Evolutionary conservation across 768 basidiomycete genomes (phyloP).

Genomic region (Collybiopsis luxurians): DNA sequence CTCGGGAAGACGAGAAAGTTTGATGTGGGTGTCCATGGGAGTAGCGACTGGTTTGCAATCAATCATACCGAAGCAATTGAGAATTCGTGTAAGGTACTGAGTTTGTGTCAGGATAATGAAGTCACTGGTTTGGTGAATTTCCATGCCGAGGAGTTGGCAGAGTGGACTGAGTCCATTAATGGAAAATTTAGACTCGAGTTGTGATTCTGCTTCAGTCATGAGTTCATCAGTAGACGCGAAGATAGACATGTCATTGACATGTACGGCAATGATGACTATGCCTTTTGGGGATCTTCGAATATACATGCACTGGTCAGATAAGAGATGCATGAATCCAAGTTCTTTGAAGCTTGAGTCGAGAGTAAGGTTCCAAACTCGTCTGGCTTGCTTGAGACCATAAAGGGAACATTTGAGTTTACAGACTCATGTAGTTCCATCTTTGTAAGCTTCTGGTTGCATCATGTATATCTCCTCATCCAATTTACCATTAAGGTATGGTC

Average conservation of each 20-base stretch:
- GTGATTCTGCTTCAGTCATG: too few species aligned
- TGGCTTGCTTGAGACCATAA: constrained; percentile 24
- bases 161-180: not conserved
- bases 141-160: constrained; percentile 25
- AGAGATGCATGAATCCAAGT: constrained; percentile 8
- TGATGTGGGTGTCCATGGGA: constrained; percentile 15
- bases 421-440: constrained; percentile 15
- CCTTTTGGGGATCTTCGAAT: constrained; percentile 8
- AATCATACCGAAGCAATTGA: constrained; percentile 11
- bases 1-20: constrained; percentile 10
- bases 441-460: constrained; percentile 11
- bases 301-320: constrained; percentile 13
- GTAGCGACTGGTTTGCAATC: constrained; percentile 17
- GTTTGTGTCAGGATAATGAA: not conserved
- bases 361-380: constrained; percentile 25
- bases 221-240: not conserved
- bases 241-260: not conserved
- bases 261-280: constrained; percentile 6
- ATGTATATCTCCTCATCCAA: constrained; percentile 15
- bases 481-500: constrained; percentile 10
- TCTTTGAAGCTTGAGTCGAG: constrained; percentile 11
- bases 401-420: constrained; percentile 12
- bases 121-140: not conserved
- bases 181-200: not conserved
- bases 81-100: not conserved